Base-by-base conservation (phyloP, 768 basidiomycete species). In the Termitomyces sp. region DNA sequence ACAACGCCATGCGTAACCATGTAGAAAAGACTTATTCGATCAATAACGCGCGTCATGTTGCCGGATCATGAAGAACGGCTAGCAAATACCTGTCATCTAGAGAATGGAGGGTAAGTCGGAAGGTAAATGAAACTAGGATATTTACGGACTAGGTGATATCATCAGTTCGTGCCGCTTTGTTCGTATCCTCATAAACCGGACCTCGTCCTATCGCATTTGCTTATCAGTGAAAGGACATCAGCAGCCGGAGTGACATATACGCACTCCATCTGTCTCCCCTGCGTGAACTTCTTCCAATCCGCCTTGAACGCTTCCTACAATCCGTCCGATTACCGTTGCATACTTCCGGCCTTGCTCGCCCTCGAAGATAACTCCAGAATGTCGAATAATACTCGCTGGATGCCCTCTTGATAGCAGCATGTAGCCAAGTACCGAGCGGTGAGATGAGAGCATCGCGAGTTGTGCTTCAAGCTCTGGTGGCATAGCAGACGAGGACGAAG, bases 111-210 rank as follows among this genome's bases (percentile, higher is more conserved):
- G 12, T 57, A 4, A 57, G 40, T 38, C 3, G 5, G 18, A 13
- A 48, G 26, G 5, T 14, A 35, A 5, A 50, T 14, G 26, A 23
- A 1, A 0, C 50, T 23, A 16, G 18, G 14, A 41, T n/a, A 41
- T 14, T 16, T 12, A 68, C 87, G 32, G 55, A 93, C 95, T 91
- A 58, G 95, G 95, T 2, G 95, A 92, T 61, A 97, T 94, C 88
- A 97, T 91, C 58, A 97, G 77, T 68, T 96, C 95, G 70, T 97
- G 95, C 54, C 89, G 82, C 69, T 85, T 91, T 59, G 95, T 96
- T 51, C 95, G 83, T 74, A 96, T 93, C 59, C 94, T 78, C 83
- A 97, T 86, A 67, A 96, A 92, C 60, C 85, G 83, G 48, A 96
- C 79, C 28, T 92, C 88, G 69, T 95, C 94, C 93, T 95, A 64